These are phyloP conservation scores for Pythium phragmiticola DNA, from an alignment of 352 stramenopile species.

Conservation along the genomic window DNA sequence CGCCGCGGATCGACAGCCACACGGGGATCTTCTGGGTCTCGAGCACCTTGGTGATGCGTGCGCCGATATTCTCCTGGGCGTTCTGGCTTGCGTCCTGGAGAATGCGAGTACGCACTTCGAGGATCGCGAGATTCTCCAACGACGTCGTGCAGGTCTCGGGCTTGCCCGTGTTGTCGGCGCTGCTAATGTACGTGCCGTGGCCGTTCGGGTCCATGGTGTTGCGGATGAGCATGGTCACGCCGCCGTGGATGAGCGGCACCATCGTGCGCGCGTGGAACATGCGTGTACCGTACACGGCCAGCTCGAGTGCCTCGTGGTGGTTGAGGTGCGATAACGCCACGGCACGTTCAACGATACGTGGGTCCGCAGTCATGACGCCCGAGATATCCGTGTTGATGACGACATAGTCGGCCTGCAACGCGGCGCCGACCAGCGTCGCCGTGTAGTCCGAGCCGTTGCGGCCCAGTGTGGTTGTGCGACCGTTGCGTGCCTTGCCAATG, in stretches of 20 bases:
- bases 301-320: constrained; percentile 78
- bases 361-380: constrained; percentile 82
- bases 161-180: constrained; percentile 49
- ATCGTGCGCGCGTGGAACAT: constrained; percentile 89
- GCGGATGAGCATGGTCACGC: constrained; percentile 82
- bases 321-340: constrained; percentile 72
- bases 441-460: constrained; percentile 86
- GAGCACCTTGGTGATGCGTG: constrained; percentile 68
- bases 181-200: constrained; percentile 81
- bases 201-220: constrained; percentile 83
- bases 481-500: constrained; percentile 55
- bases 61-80: constrained; percentile 66
- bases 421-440: constrained; percentile 74
- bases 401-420: constrained; percentile 69
- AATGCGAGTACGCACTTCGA: constrained; percentile 79
- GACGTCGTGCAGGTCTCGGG: constrained; percentile 80
- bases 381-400: constrained; percentile 87
- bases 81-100: constrained; percentile 63
- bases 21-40: constrained; percentile 64
- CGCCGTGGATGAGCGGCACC: constrained; percentile 77
- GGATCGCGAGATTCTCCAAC: constrained; percentile 75
- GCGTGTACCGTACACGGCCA: constrained; percentile 77
- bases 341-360: constrained; percentile 71
- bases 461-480: constrained; percentile 76
- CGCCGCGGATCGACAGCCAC: constrained; percentile 79